Evolutionary conservation across 768 basidiomycete species (phyloP).

Genomic region (Rubroboletus pulcherrimus): DNA sequence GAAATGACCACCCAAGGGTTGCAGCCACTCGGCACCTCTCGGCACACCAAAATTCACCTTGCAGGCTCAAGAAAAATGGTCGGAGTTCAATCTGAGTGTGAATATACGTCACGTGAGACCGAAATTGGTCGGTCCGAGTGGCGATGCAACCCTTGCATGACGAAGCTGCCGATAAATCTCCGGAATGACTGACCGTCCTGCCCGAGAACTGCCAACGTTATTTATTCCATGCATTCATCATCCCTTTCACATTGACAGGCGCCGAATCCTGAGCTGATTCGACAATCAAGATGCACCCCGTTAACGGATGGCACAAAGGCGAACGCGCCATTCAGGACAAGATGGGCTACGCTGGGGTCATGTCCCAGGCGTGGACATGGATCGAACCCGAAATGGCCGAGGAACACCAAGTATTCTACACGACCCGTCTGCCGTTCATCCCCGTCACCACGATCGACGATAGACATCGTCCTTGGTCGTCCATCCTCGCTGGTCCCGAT

Average conservation of each 20-base stretch:
- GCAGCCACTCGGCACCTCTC: too few relatives aligned
- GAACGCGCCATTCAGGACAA: conserved; percentile 49
- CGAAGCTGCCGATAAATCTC: too few relatives aligned
- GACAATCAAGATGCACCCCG: conserved; percentile 15
- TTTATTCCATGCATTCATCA: background rate
- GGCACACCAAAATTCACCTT: too few relatives aligned
- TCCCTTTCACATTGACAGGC: background rate
- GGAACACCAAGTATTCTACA: conserved; percentile 49
- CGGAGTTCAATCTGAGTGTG: too few relatives aligned
- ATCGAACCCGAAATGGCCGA: conserved; percentile 48
- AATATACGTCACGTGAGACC: too few relatives aligned
- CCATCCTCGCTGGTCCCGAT: conserved; percentile 44
- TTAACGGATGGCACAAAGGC: conserved; percentile 43
- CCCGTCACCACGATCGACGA: conserved; percentile 54
- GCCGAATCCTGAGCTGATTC: background rate
- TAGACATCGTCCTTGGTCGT: conserved; percentile 54
- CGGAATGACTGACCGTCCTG: too few relatives aligned
- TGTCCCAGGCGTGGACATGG: conserved; percentile 34
- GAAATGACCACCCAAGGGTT: too few relatives aligned
- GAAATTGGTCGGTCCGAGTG: too few relatives aligned
- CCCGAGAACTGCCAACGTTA: too few relatives aligned
- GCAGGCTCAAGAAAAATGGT: too few relatives aligned
- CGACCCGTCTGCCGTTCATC: conserved; percentile 48
- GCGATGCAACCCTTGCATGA: too few relatives aligned
- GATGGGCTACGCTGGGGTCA: conserved; percentile 39